Evolutionary conservation across 2,329 filamentous ascomycete genomes (phyloP).

Genomic region (Pseudocercospora pini-densiflorae): DNA sequence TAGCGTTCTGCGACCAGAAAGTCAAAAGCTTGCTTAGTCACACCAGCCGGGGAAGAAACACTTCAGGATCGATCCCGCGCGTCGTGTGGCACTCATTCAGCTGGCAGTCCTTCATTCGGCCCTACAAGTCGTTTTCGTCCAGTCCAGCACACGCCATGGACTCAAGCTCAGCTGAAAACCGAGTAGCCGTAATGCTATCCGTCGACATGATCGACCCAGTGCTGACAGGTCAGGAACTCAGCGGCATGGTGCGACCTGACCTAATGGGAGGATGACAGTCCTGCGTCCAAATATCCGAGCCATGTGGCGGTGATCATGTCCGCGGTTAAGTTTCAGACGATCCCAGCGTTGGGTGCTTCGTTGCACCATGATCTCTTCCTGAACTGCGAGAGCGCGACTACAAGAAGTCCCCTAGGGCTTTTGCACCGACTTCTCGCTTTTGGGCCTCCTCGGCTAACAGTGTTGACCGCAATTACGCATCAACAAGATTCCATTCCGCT

Average conservation of each 20-base stretch:
- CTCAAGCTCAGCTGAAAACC: not conserved
- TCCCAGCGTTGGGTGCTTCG: not conserved
- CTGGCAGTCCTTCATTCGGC: not conserved
- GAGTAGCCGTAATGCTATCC: not conserved
- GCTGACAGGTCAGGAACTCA: conserved; percentile 2
- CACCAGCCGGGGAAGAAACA: not conserved
- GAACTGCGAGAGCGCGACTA: not conserved
- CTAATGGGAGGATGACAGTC: not conserved
- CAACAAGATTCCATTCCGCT: not conserved
- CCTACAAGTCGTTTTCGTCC: not conserved
- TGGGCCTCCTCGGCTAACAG: not conserved
- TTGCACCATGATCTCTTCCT: not conserved
- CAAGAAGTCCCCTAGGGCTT: not conserved
- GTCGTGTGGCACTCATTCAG: not conserved
- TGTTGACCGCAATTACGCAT: not conserved
- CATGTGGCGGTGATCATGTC: not conserved
- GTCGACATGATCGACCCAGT: conserved; percentile 1
- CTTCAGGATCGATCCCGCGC: not conserved
- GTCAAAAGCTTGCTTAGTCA: not conserved
- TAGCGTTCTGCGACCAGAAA: not conserved
- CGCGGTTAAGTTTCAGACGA: not conserved
- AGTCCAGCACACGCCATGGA: not conserved
- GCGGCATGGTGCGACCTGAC: not conserved
- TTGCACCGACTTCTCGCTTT: not conserved
- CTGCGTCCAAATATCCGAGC: not conserved